Evolutionary conservation across 1,284 basidiomycete genomes (phyloP), one percentile per base, ranked within the genome.

Genomic region (Stereum hirsutum): DNA sequence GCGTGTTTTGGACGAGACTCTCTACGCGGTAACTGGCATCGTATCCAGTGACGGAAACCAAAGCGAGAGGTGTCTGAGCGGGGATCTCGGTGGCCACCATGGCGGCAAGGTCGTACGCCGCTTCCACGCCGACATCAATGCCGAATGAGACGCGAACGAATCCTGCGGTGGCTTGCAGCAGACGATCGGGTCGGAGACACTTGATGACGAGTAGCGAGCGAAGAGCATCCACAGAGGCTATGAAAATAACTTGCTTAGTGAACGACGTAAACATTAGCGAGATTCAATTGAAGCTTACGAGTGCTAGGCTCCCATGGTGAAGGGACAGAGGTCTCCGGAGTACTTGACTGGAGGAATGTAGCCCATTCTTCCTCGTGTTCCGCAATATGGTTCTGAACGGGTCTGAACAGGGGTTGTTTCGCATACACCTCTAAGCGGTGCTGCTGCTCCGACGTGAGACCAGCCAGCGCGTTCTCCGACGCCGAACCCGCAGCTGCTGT

Each of bases 11-110:
- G 51, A 93, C 82, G 31, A 96, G 74, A 52, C 86, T 89, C 54
- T 97, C 94, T 25, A 97, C 89, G 42, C 88, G 79, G 61, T 94
- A 97, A 60, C 91, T 93, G 8, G 94, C 94, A 60, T 98, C 94
- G 57, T 96, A 94, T n/a, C 94, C 94, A 1, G 89, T 81, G 3
- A 97, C 90, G 6, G 93, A 97, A 27, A 92, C 81, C 40, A 98
- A 68, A 8, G 89, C 86, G n/a, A 97, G 65, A 1, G 94, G 92
- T 1, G 89, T 91, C 2, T 75, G 73, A 1, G 91, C 74, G 10
- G 77, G 74, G 27, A 93, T 77, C 58, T 97, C 89, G 51, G 86
- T 74, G 4, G 71, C 56, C 21, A 95, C 90, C 66, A 96, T 81
- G 6, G 66, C 62, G 17, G 74, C 73, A 30, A 98, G 74, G 49